These are phyloP conservation scores for Hibiscus trionum DNA, from an alignment of 345 rosid species.

Conservation along the genomic window DNA sequence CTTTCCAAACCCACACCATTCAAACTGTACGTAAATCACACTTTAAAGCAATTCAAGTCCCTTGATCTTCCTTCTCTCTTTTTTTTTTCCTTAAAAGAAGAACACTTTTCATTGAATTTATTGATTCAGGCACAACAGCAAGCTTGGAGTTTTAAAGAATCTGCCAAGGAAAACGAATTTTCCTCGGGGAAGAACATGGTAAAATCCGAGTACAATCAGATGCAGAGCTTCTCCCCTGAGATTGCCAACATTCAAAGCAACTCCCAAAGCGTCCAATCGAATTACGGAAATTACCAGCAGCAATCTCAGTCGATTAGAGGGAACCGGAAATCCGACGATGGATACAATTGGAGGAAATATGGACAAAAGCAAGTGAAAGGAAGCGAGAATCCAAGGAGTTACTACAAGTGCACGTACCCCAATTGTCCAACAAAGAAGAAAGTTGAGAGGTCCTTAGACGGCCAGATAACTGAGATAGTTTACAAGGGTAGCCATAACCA, in stretches of 20 bases:
- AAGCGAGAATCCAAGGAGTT: conserved; percentile 90
- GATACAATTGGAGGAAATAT: conserved; percentile 95
- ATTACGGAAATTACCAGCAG: conserved; percentile 21
- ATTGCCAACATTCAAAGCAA: conserved; percentile 33
- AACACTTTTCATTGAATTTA: neutral
- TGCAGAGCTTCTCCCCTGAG: conserved; percentile 37
- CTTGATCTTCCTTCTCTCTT: neutral
- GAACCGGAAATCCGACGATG: conserved; percentile 66
- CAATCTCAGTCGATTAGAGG: conserved; percentile 44
- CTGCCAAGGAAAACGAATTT: conserved; percentile 27
- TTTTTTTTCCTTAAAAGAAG: neutral
- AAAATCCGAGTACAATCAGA: conserved; percentile 24
- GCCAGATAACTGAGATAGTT: conserved; percentile 85
- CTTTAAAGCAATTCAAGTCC: neutral
- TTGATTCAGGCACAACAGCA: conserved; percentile 38
- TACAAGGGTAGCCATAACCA: conserved; percentile 89
- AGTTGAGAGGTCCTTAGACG: conserved; percentile 73
- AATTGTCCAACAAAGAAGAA: conserved; percentile 83
- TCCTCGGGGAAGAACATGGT: conserved; percentile 14
- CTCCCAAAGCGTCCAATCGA: conserved; percentile 27
- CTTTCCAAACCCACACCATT: conserved; percentile 45
- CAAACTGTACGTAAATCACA: conserved; percentile 19
- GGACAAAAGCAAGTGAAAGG: conserved; percentile 96
- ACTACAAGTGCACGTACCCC: conserved; percentile 83
- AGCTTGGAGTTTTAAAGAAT: conserved; percentile 38